These are phyloP conservation scores for Penicillium turbatum DNA, from an alignment of 495 filamentous ascomycete genomes.

Conservation along the genomic window DNA sequence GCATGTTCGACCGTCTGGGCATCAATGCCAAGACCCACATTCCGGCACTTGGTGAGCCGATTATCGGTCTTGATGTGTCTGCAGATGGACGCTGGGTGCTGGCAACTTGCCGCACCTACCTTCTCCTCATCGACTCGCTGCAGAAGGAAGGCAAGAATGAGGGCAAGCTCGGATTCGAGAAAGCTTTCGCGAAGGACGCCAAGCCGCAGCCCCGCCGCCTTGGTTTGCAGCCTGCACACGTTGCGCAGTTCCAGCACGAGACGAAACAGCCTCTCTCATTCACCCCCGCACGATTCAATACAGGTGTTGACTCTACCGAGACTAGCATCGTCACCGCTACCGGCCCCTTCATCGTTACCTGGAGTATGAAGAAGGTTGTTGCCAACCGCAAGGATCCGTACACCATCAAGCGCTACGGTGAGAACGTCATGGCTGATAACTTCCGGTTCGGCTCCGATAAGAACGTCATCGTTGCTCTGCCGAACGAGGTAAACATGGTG, in stretches of 20 bases:
- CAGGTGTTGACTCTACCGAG: constrained; percentile 71
- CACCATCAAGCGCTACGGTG: constrained; percentile 89
- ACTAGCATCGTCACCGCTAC: constrained; percentile 96
- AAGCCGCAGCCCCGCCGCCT: constrained; percentile 94
- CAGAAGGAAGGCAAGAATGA: constrained; percentile 94
- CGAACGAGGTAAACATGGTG: constrained; percentile 98
- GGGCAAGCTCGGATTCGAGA: constrained; percentile 96
- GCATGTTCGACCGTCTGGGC: constrained; percentile 91
- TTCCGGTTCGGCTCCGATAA: constrained; percentile 96
- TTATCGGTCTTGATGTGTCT: constrained; percentile 90
- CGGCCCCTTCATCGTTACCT: constrained; percentile 94
- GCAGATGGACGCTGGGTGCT: constrained; percentile 95
- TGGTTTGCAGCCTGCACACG: constrained; percentile 78
- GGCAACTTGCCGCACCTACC: constrained; percentile 89
- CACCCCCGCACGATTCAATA: constrained; percentile 91
- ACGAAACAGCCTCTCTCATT: constrained; percentile 82
- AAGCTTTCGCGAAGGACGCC: constrained; percentile 81
- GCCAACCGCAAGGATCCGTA: constrained; percentile 79
- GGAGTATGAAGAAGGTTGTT: constrained; percentile 87
- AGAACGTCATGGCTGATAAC: constrained; percentile 97
- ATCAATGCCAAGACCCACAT: constrained; percentile 98
- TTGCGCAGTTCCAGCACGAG: constrained; percentile 95
- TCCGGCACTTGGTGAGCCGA: constrained; percentile 89
- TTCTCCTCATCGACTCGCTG: constrained; percentile 85
- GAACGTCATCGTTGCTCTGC: constrained; percentile 94